Percentiles rank a stretch among this genome's conserved stretches.
Conservation (phyloP, 2,329 filamentous ascomycete genomes). For the Chrysosporium queenslandicum region DNA sequence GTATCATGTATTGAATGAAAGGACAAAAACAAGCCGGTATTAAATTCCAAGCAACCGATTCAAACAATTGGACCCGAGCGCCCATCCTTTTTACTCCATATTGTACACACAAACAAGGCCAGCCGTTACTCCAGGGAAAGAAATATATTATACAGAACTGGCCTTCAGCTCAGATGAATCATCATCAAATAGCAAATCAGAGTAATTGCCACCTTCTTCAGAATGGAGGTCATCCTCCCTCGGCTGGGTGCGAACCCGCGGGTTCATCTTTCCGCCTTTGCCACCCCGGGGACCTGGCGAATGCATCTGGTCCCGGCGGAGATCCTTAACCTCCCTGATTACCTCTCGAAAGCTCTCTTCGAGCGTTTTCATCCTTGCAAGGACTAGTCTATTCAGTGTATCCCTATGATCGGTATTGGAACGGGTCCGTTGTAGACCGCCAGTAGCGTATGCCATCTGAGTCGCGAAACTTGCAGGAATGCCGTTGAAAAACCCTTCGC, state of each 20-base stretch:
- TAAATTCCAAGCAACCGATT: too few relatives aligned
- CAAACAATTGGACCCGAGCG: too few relatives aligned
- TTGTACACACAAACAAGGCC: not conserved
- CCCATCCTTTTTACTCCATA: too few relatives aligned
- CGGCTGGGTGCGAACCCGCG: not conserved
- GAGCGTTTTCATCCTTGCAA: slow-evolving; percentile 84
- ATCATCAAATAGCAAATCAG: slow-evolving; percentile 4
- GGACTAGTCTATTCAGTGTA: slow-evolving; percentile 67
- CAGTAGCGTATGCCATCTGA: slow-evolving; percentile 64
- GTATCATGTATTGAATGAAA: too few relatives aligned
- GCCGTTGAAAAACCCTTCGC: slow-evolving; percentile 47
- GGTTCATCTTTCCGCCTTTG: not conserved
- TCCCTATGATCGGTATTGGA: slow-evolving; percentile 49
- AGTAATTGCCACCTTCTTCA: not conserved
- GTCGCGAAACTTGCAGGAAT: slow-evolving; percentile 69
- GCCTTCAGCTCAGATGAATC: slow-evolving; percentile 2
- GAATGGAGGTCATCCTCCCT: not conserved
- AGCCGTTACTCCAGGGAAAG: not conserved
- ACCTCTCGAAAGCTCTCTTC: slow-evolving; percentile 86
- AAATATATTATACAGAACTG: slow-evolving; percentile 8
- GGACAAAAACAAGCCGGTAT: not conserved
- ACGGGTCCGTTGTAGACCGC: slow-evolving; percentile 43
- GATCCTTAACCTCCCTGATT: slow-evolving; percentile 64
- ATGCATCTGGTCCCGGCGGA: slow-evolving; percentile 25
- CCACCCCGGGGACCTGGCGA: not conserved